Evolutionary conservation across 805 yeast genomes (phyloP).

Genomic region (Kazachstania psychrophila): DNA sequence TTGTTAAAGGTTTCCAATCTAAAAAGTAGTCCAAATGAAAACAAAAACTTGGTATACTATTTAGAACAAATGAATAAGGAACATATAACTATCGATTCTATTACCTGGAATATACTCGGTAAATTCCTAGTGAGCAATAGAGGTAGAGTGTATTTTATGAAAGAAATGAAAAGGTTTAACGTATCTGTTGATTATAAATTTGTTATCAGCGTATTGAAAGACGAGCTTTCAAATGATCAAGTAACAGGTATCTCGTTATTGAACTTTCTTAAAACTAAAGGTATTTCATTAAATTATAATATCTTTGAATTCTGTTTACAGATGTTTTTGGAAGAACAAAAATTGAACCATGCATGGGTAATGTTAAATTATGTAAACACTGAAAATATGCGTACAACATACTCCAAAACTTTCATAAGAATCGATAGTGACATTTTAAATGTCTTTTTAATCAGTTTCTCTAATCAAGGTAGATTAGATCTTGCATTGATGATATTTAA

Average conservation of each 20-base stretch:
- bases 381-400: slow-evolving; percentile 3
- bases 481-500: slow-evolving; percentile 28
- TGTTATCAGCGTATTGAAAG: neutral
- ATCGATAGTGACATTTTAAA: slow-evolving; percentile 22
- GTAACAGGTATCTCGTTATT: slow-evolving; percentile 15
- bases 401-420: neutral
- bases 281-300: slow-evolving; percentile 20
- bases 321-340: slow-evolving; percentile 21
- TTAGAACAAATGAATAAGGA: slow-evolving; percentile 27
- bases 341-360: slow-evolving; percentile 26
- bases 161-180: slow-evolving; percentile 25
- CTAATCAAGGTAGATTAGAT: slow-evolving; percentile 31
- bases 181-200: slow-evolving; percentile 26
- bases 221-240: neutral
- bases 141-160: slow-evolving; percentile 27
- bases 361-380: slow-evolving; percentile 15
- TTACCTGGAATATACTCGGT: slow-evolving; percentile 33
- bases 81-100: slow-evolving; percentile 27
- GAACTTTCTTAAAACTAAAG: slow-evolving; percentile 17
- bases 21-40: slow-evolving; percentile 22
- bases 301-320: slow-evolving; percentile 22
- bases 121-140: slow-evolving; percentile 28
- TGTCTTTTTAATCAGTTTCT: slow-evolving; percentile 24
- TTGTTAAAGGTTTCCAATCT: slow-evolving; percentile 24
- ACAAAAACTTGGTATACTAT: slow-evolving; percentile 22